phyloP scores from a whole-genome alignment of 2,329 filamentous ascomycete species.

The Drechslerella stenobrocha region DNA sequence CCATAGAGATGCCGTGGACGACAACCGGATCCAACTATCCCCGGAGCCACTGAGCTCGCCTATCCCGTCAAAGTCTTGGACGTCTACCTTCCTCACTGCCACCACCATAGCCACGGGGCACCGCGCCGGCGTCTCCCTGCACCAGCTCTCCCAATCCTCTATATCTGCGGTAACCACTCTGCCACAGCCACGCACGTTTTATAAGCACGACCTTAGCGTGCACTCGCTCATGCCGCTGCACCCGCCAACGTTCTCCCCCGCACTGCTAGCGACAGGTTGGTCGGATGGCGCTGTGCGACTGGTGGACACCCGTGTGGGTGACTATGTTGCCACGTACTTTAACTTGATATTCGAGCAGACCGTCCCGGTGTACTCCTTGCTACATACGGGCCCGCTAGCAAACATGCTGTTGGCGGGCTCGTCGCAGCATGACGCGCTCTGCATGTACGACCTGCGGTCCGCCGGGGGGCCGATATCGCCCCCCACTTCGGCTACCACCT shows the following conservation, averaged over 20 bases:
- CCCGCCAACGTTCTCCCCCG: conserved; percentile 13
- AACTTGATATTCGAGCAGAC: conserved; percentile 15
- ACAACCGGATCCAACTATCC: neutral
- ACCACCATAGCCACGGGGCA: conserved; percentile 22
- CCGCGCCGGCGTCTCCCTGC: conserved; percentile 21
- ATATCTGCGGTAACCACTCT: neutral
- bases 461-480: conserved; percentile 3
- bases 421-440: conserved; percentile 24
- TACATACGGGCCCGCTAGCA: conserved; percentile 22
- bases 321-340: conserved; percentile 14
- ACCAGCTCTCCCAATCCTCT: conserved; percentile 4
- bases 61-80: conserved; percentile 29
- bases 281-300: conserved; percentile 36
- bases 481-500: neutral
- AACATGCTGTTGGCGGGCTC: conserved; percentile 22
- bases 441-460: conserved; percentile 36
- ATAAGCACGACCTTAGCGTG: conserved; percentile 21
- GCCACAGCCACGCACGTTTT: conserved; percentile 16
- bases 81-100: conserved; percentile 24
- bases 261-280: conserved; percentile 34
- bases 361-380: conserved; percentile 25
- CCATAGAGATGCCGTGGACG: neutral
- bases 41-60: neutral
- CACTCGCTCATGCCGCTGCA: conserved; percentile 28
- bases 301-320: conserved; percentile 17